phyloP scores from a whole-genome alignment of 768 basidiomycete species.

The Lanmaoa pseudosensibilis region DNA sequence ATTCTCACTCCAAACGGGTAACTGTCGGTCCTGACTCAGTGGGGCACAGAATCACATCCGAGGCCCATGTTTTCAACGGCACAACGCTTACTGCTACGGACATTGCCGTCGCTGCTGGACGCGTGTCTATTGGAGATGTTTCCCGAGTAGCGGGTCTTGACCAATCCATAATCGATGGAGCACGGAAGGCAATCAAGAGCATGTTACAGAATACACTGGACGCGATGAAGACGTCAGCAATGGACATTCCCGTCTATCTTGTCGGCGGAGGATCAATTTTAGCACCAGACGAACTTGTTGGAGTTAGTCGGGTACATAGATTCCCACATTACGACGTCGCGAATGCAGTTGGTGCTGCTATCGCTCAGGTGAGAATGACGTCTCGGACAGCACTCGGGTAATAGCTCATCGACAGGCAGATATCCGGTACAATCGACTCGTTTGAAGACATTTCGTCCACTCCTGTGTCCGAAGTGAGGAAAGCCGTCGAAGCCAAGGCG shows the following conservation, averaged over 20 bases:
- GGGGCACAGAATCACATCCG: conserved; percentile 51
- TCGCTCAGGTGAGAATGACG: conserved; percentile 33
- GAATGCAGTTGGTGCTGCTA: conserved; percentile 61
- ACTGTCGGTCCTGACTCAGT: conserved; percentile 67
- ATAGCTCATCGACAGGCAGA: conserved; percentile 26
- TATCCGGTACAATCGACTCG: conserved; percentile 47
- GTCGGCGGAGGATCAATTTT: conserved; percentile 69
- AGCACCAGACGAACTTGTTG: conserved; percentile 48
- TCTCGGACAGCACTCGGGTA: background rate
- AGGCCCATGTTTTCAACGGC: conserved; percentile 58
- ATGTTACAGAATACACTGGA: conserved; percentile 52
- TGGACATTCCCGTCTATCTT: conserved; percentile 56
- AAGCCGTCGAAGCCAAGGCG: conserved; percentile 38
- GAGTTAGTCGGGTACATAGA: conserved; percentile 50
- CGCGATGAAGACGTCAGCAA: conserved; percentile 62
- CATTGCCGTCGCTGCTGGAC: conserved; percentile 45
- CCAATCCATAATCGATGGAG: conserved; percentile 32
- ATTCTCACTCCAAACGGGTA: conserved; percentile 37
- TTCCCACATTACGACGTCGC: conserved; percentile 56
- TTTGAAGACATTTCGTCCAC: conserved; percentile 42
- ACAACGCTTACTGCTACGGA: conserved; percentile 60
- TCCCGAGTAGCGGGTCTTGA: conserved; percentile 25
- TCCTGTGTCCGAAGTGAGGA: conserved; percentile 32
- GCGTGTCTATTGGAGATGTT: conserved; percentile 31
- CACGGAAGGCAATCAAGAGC: conserved; percentile 41